Conservation (phyloP, 1,284 basidiomycete species). For the Singerocomus rubriflavus region DNA sequence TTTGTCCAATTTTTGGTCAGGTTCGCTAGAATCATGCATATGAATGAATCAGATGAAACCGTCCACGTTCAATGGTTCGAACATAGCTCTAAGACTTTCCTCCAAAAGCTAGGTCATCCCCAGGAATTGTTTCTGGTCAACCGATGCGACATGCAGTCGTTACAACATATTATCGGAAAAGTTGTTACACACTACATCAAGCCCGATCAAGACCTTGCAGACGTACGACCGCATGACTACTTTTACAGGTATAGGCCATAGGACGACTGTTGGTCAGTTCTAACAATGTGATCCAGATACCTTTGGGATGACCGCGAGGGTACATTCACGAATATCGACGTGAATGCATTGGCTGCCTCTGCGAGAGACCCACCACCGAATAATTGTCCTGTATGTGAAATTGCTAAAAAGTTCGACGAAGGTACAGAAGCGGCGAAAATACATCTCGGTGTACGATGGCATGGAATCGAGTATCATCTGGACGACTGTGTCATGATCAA, state of each 20-base stretch:
- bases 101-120: conserved; percentile 55
- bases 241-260: conserved; percentile 50
- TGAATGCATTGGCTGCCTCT: conserved; percentile 18
- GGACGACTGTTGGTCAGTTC: background rate
- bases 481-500: conserved; percentile 55
- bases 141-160: conserved; percentile 45
- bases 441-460: conserved; percentile 41
- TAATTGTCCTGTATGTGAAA: conserved; percentile 50
- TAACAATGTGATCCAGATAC: conserved; percentile 21
- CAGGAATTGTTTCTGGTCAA: conserved; percentile 64
- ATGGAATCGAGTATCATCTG: conserved; percentile 46
- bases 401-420: conserved; percentile 29
- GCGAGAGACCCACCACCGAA: conserved; percentile 35
- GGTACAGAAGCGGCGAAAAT: conserved; percentile 27
- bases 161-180: conserved; percentile 44
- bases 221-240: conserved; percentile 41
- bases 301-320: conserved; percentile 22
- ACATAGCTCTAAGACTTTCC: conserved; percentile 55
- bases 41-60: conserved; percentile 40
- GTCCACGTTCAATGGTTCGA: conserved; percentile 71
- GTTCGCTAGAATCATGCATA: conserved; percentile 61
- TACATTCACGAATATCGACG: conserved; percentile 20
- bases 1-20: conserved; percentile 34
- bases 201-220: conserved; percentile 12
- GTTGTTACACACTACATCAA: conserved; percentile 39